phyloP scores from a whole-genome alignment of 805 yeast genomes.

The Yamadazyma paraphyllophila region DNA sequence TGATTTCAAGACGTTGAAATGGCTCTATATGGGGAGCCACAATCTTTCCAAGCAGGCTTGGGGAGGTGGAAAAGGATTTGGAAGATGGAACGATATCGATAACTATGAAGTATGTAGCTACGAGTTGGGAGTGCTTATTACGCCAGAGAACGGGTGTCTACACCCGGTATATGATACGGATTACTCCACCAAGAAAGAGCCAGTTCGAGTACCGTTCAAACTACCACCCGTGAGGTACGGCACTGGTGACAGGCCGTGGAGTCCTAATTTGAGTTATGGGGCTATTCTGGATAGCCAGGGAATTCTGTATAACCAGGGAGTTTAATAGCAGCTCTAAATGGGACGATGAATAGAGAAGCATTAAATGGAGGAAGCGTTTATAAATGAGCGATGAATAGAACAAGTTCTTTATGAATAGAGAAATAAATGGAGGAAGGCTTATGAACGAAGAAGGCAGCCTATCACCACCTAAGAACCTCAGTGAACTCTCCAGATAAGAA shows the following conservation, averaged over 20 bases:
- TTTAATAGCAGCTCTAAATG: background rate
- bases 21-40: constrained; percentile 75
- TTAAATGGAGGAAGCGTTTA: no score
- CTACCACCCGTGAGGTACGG: constrained; percentile 48
- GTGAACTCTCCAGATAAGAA: no score
- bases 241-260: constrained; percentile 50
- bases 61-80: constrained; percentile 47
- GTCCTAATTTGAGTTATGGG: constrained; percentile 19
- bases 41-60: constrained; percentile 78
- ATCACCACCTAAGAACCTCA: no score
- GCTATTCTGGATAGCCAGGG: constrained; percentile 24
- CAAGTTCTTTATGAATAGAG: no score
- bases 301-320: constrained; percentile 11
- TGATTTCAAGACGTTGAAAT: constrained; percentile 49
- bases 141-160: constrained; percentile 21
- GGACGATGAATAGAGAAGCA: background rate
- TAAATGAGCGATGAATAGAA: no score
- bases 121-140: constrained; percentile 37
- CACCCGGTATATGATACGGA: constrained; percentile 47
- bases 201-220: constrained; percentile 53
- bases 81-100: constrained; percentile 15
- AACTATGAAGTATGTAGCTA: constrained; percentile 33
- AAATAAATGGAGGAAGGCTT: no score
- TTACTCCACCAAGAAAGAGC: constrained; percentile 13
- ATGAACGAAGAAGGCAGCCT: no score